A percentile compares a stretch with the other conserved stretches of the same genome.
Conservation (phyloP, 805 yeast genomes). For the Schwanniomyces pseudopolymorphus region DNA sequence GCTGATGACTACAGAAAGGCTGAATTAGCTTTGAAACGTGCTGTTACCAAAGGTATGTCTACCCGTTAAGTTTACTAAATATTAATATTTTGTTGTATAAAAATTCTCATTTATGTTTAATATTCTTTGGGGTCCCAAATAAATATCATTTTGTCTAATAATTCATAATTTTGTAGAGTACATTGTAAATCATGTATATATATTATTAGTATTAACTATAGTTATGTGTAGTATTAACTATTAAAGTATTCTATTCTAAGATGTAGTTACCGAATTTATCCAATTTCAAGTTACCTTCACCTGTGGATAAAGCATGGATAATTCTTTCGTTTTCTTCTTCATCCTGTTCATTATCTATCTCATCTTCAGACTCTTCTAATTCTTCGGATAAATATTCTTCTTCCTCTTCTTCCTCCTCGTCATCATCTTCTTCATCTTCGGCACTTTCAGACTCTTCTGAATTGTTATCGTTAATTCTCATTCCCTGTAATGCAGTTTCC, state of each 20-base stretch:
- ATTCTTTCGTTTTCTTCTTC: conserved; percentile 52
- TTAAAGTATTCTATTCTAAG: conserved; percentile 49
- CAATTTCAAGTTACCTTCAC: conserved; percentile 67
- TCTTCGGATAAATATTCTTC: conserved; percentile 21
- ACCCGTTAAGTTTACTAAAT: conserved; percentile 67
- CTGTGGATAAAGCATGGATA: conserved; percentile 65
- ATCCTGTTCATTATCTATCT: conserved; percentile 33
- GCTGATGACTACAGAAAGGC: conserved; percentile 99
- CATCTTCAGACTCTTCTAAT: conserved; percentile 32
- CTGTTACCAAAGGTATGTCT: conserved; percentile 98
- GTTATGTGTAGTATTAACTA: too few relatives aligned
- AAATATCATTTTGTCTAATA: conserved; percentile 9
- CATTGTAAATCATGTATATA: not conserved
- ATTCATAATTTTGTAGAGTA: not conserved
- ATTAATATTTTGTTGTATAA: conserved; percentile 11
- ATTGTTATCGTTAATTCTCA: conserved; percentile 49
- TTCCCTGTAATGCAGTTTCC: conserved; percentile 70
- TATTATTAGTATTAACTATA: too few relatives aligned
- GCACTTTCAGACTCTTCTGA: conserved; percentile 28
- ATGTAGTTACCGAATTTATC: conserved; percentile 83
- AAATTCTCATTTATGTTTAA: conserved; percentile 12
- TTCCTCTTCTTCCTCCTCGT: conserved; percentile 29
- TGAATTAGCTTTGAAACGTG: conserved; percentile 98
- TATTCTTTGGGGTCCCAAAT: conserved; percentile 12
- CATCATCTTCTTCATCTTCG: conserved; percentile 37